Conservation (phyloP, 345 rosid species). For the Acer saccharum region DNA sequence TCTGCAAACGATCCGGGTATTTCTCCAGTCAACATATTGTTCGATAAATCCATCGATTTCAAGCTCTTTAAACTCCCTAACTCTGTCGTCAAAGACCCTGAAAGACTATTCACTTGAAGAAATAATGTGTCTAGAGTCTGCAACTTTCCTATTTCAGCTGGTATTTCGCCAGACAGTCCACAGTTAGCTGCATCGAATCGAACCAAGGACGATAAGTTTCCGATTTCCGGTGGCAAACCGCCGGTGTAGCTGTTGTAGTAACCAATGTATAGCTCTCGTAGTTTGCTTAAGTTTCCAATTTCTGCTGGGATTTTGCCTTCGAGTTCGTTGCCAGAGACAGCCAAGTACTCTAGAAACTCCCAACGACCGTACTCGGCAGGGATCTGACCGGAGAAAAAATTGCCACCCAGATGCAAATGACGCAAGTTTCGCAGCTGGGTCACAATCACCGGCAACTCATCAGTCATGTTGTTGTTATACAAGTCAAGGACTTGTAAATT, state of each 20-base stretch:
- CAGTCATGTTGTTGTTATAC: slow-evolving; percentile 91
- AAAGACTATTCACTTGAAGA: slow-evolving; percentile 74
- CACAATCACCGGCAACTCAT: slow-evolving; percentile 65
- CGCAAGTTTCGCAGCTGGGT: slow-evolving; percentile 64
- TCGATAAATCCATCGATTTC: slow-evolving; percentile 86
- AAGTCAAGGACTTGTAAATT: slow-evolving; percentile 81
- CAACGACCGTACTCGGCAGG: slow-evolving; percentile 76
- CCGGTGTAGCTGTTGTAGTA: slow-evolving; percentile 70
- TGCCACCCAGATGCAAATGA: slow-evolving; percentile 85
- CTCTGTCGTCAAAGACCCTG: slow-evolving; percentile 63
- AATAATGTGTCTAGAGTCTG: slow-evolving; percentile 83
- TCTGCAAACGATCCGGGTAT: slow-evolving; percentile 57
- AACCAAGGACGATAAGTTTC: slow-evolving; percentile 63
- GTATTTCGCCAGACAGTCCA: slow-evolving; percentile 63
- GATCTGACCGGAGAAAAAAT: slow-evolving; percentile 72
- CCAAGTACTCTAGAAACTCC: slow-evolving; percentile 68
- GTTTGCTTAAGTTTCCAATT: slow-evolving; percentile 64
- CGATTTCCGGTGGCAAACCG: slow-evolving; percentile 76
- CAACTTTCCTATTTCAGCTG: slow-evolving; percentile 59
- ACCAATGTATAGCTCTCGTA: slow-evolving; percentile 78
- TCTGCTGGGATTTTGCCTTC: slow-evolving; percentile 71
- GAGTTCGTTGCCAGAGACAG: slow-evolving; percentile 82
- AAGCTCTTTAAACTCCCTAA: slow-evolving; percentile 66
- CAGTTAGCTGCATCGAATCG: slow-evolving; percentile 77
- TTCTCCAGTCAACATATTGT: slow-evolving; percentile 79